Base-by-base conservation (phyloP, 2,329 filamentous ascomycete genomes). In the Calonectria hawksworthii region DNA sequence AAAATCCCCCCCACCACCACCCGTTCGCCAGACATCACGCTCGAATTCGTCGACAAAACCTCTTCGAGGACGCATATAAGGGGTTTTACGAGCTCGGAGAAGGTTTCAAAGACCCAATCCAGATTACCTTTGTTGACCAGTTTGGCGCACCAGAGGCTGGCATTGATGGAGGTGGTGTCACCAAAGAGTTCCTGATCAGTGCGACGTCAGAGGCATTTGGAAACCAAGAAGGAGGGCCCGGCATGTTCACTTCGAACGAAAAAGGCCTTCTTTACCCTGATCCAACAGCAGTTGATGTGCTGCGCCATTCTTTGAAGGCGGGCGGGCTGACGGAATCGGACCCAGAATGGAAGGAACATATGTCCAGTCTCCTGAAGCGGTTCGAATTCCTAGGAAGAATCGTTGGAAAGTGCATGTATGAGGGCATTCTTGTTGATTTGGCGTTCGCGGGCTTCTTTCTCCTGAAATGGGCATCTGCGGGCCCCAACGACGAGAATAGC, bases 161-260 rank as follows among this genome's bases (percentile, higher is more conserved):
- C 13, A 99, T 99, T 70, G 97, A 99, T 82, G 97, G 97, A 0
- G 97, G 97, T 11, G 97, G 97, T 76, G 97, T 99, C 11, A 98
- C 96, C 2, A 99, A 99, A 80, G 97, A 99, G 81, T 99, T 99
- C 76, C 88, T 99, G 16, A 98, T 93, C 1, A 97, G 94, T 75
- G 92, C 98, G 64, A 98, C 95, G 1, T 93, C 90, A 26, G 94
- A 98, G 83, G 96, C 96, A 0, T 98, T 99, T 82, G 90, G 90
- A 3, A 86, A 88, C 26, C 86, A 88, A 2, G 86, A 90, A 21
- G 73, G 74, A 16, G 76, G 76, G 4, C 63, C 78, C 1, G 88
- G 90, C 52, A 90, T 98, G 82, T 99, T 99, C 82, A 88, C 93
- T 7, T 93, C 95, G 68, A 99, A 98, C 82, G 93, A 94, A 75